Evolutionary conservation across 306 rosid genomes (phyloP).

Genomic region (Pachyrhizus erosus): DNA sequence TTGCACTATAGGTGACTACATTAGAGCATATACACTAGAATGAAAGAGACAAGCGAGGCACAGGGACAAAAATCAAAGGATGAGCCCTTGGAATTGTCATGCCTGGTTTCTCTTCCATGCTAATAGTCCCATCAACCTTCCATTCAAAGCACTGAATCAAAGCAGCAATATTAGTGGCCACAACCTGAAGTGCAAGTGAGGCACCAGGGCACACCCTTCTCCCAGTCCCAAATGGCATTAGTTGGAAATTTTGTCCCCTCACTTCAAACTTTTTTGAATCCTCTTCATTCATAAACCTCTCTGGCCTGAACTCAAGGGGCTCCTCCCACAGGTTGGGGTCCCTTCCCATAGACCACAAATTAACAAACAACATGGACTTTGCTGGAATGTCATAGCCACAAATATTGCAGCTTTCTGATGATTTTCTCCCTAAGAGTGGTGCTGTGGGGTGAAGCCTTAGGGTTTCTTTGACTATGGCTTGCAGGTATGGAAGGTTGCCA

Average conservation of each 20-base stretch:
- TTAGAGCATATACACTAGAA: too few species aligned
- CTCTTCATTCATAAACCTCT: constrained; percentile 56
- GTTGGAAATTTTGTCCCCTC: constrained; percentile 61
- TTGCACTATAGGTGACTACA: too few species aligned
- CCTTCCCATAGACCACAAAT: constrained; percentile 73
- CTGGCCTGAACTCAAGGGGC: constrained; percentile 68
- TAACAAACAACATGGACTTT: constrained; percentile 53
- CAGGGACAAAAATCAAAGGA: constrained; percentile 36
- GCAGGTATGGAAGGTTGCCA: constrained; percentile 63
- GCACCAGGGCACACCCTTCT: constrained; percentile 44
- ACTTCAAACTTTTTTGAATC: constrained; percentile 49
- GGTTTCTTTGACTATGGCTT: constrained; percentile 78
- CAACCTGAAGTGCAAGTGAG: constrained; percentile 39
- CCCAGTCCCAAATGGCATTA: constrained; percentile 67
- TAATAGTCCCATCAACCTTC: constrained; percentile 17
- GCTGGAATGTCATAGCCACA: constrained; percentile 66
- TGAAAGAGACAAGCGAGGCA: neutral
- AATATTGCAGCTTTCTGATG: constrained; percentile 46
- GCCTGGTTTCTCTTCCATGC: constrained; percentile 45
- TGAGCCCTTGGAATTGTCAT: constrained; percentile 41
- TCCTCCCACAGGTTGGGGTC: constrained; percentile 65
- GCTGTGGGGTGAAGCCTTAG: constrained; percentile 72
- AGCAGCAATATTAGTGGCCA: constrained; percentile 25
- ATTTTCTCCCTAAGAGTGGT: constrained; percentile 63
- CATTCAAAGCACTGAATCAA: constrained; percentile 46